These are phyloP conservation scores for Fusarium dlaminii DNA, from an alignment of 2,329 filamentous ascomycete genomes.

Conservation along the genomic window DNA sequence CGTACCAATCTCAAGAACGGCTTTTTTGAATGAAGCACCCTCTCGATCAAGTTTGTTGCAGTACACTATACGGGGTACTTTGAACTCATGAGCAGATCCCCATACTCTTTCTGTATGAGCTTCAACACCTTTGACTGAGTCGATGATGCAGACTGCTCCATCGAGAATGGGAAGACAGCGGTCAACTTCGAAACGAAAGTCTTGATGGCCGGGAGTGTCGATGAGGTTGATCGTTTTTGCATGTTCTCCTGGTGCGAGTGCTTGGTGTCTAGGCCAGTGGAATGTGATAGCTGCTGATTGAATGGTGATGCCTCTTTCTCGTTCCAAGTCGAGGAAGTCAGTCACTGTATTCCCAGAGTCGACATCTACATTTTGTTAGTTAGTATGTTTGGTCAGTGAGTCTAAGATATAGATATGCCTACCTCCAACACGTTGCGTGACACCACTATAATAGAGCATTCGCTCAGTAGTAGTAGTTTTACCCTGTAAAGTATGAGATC, in stretches of 20 bases:
- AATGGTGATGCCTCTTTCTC: constrained; percentile 94
- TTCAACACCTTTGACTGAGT: constrained; percentile 93
- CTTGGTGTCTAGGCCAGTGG: constrained; percentile 77
- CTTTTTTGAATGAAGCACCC: constrained; percentile 80
- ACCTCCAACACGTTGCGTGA: constrained; percentile 85
- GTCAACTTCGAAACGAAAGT: constrained; percentile 97
- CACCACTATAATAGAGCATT: constrained; percentile 96
- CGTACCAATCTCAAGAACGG: constrained; percentile 84
- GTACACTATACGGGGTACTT: constrained; percentile 81
- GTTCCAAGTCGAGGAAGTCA: constrained; percentile 93
- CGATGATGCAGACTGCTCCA: constrained; percentile 90
- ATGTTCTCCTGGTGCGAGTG: constrained; percentile 50
- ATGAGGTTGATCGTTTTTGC: constrained; percentile 87
- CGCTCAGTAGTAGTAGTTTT: constrained; percentile 99
- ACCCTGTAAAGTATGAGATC: constrained; percentile 59
- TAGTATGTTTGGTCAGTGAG: neutral
- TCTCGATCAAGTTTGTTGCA: constrained; percentile 84
- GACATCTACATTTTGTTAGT: constrained; percentile 68
- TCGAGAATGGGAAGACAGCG: constrained; percentile 89
- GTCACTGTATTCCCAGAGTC: constrained; percentile 97
- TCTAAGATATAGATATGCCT: constrained; percentile 18
- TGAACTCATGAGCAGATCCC: constrained; percentile 86
- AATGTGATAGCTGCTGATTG: constrained; percentile 97
- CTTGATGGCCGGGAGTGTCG: constrained; percentile 92
- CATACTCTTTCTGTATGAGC: constrained; percentile 98